These are phyloP conservation scores for Fusarium sp. DNA, from an alignment of 2,329 filamentous ascomycete species.

Conservation along the genomic window DNA sequence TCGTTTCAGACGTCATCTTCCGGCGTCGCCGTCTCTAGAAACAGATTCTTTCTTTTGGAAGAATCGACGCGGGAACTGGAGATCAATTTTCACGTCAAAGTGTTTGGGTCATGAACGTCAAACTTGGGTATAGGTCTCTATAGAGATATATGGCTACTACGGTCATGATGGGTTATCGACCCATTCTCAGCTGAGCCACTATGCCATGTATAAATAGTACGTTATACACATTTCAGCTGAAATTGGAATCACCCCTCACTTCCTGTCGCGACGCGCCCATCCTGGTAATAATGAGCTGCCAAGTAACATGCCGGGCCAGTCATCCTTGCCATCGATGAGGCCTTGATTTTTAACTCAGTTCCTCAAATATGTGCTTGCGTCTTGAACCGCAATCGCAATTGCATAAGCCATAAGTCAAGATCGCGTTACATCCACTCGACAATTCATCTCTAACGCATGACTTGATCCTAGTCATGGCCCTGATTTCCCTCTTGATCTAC, in stretches of 20 bases:
- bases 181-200: constrained; percentile 14
- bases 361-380: background rate
- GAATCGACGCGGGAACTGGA: background rate
- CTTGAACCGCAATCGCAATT: constrained; percentile 12
- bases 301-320: background rate
- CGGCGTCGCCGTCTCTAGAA: constrained; percentile 35
- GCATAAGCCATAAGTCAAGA: background rate
- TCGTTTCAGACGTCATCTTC: constrained; percentile 43
- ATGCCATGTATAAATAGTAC: constrained; percentile 1
- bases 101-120: background rate
- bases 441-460: constrained; percentile 22
- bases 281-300: constrained; percentile 2
- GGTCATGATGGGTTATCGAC: background rate
- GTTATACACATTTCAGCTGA: constrained; percentile 8
- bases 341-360: background rate
- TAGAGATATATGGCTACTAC: background rate
- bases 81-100: background rate
- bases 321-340: constrained; percentile 10
- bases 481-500: constrained; percentile 2
- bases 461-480: constrained; percentile 8
- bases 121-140: background rate
- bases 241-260: constrained; percentile 1
- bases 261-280: constrained; percentile 22
- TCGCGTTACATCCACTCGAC: constrained; percentile 27
- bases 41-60: background rate